Base-by-base conservation (phyloP, 495 filamentous ascomycete genomes). In the Neurospora sp. region DNA sequence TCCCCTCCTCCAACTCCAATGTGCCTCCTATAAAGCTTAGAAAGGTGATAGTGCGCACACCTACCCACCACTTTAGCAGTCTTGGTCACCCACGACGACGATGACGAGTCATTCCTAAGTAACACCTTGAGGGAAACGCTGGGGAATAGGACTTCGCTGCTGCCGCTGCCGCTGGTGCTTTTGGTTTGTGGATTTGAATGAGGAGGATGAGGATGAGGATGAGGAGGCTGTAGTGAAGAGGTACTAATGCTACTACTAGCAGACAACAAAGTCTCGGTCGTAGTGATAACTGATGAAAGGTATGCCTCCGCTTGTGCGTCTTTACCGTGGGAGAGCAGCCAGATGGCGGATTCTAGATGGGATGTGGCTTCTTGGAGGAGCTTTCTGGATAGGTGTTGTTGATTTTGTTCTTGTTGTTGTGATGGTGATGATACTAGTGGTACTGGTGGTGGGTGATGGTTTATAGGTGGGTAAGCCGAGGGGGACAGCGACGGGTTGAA, bases 11-110 rank as follows among this genome's bases (percentile, higher is more conserved):
- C 45, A 1, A n/a, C 45, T 24, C 45, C 24, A 7, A 59, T 59
- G 48, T 24, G 48, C 10, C 74, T 71, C 9, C 59, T 24, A 19
- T 54, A 73, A 5, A 77, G 45, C 34, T 45, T 72, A 21, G 76
- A 70, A 9, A 75, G 45, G 34, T 75, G 76, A 34, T 75, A 77
- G 34, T 72, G 31, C 13, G 76, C 76, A 48, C 76, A 77, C 24
- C 76, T 48, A 0, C 69, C 40, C 37, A 75, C 36, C n/a, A 71
- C 74, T 42, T 72, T 71, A 9, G 70, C 70, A 17, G 73, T 62
- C 9, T 59, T 59, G 21, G 11, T 15, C 9, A 19, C 19, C 17
- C 15, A n/a, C 2, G 21, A 72, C 0, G 15, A 73, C 21, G 37
- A 43, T 15, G 21, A 28, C 48, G 31, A 31, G 13, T 73, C 48